Base-by-base conservation (phyloP, 345 rosid species). In the Moricandia arvensis region DNA sequence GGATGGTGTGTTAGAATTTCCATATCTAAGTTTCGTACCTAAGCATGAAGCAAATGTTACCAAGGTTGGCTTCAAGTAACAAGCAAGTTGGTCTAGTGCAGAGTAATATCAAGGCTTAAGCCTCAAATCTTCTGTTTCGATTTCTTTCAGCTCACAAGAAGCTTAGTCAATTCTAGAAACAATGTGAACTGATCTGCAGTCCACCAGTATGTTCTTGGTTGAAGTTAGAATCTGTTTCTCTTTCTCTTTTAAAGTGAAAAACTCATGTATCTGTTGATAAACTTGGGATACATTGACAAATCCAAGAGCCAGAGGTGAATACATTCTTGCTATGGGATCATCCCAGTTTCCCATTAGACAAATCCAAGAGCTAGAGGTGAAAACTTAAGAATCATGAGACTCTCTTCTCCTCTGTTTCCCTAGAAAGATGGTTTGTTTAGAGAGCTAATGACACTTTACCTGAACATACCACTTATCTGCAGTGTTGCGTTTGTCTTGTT, bases 401-500 rank as follows among this genome's bases (percentile, higher is more conserved):
- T 38, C 21, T 43, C 59, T 41, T 4, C 21, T 43, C 68, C 3
- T 65, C 0, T 66, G 10, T 71, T 71, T 17, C 13, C 2, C 62
- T 15, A 29, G 54, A 63, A 53, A 54, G 26, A 57, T 31, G 7
- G 27, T 24, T 67, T 45, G 1, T 67, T 24, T 6, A 21, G 21
- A 31, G 29, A 47, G 66, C 13, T 53, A 59, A 59, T 59, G 37
- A 58, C 37, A 30, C 13, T 41, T n/a, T 6, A 45, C 30, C 59
- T 15, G 38, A 65, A 38, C 43, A 17, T 55, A 64, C 71, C 57
- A 16, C 57, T 16, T n/a, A 8, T 11, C 12, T 63, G 38, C 63
- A 29, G 31, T 35, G 55, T 37, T 74, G 34, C n/a, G 30, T 17
- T 43, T 69, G 69, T 75, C 47, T 62, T 53, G 8, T 68, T 33